Conservation (phyloP, 2,329 filamentous ascomycete species). For the Chalara sp. region DNA sequence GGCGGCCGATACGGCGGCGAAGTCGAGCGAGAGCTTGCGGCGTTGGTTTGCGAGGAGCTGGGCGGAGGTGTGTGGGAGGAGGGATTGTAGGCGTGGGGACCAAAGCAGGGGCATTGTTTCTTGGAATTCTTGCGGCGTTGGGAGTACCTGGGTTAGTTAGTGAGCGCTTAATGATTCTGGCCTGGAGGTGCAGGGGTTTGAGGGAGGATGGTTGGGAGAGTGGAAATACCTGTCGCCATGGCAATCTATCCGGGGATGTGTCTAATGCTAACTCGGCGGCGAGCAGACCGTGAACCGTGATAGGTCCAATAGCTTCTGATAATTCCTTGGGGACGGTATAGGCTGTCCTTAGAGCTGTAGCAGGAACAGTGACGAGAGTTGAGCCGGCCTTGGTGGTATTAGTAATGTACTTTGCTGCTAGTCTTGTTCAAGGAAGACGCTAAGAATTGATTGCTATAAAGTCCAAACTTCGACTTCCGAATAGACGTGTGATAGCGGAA, state of each 20-base stretch:
- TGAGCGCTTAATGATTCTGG: not conserved
- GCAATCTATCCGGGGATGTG: slow-evolving; percentile 36
- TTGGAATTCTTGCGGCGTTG: slow-evolving; percentile 52
- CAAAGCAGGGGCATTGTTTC: slow-evolving; percentile 51
- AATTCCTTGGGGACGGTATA: slow-evolving; percentile 51
- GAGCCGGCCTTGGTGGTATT: slow-evolving; percentile 43
- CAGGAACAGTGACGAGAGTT: slow-evolving; percentile 58
- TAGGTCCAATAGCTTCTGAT: slow-evolving; percentile 40
- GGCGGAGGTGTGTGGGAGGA: slow-evolving; percentile 38
- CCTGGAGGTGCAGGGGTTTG: not conserved
- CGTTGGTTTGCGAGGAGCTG: slow-evolving; percentile 48
- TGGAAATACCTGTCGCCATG: slow-evolving; percentile 54
- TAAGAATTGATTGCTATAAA: no score
- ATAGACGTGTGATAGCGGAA: no score
- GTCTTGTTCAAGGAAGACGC: no score
- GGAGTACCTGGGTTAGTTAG: slow-evolving; percentile 38
- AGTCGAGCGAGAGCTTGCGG: slow-evolving; percentile 43
- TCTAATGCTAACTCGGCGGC: slow-evolving; percentile 61
- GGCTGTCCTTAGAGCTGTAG: slow-evolving; percentile 56
- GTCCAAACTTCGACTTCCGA: no score
- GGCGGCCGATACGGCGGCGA: slow-evolving; percentile 29
- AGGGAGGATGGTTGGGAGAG: not conserved
- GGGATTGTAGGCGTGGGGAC: slow-evolving; percentile 33
- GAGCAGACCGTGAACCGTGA: slow-evolving; percentile 64
- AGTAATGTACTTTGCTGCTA: not conserved